Evolutionary conservation across 495 filamentous ascomycete species (phyloP), one percentile per base, ranked within the genome.

Genomic region (Cudoniella acicularis): DNA sequence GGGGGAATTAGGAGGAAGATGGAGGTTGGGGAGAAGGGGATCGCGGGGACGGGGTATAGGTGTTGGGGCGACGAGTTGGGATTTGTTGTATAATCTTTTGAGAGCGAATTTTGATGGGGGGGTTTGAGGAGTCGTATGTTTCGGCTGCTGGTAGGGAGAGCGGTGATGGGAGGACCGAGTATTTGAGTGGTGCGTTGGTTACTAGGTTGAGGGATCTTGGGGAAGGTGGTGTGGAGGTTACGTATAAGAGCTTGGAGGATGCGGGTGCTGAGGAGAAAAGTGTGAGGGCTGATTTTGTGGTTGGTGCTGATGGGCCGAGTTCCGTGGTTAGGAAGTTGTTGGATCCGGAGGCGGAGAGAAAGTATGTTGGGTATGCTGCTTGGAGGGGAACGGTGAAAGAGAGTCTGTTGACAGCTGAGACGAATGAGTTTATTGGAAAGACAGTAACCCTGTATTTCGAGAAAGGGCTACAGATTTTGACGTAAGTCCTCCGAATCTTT

Each of bases 281-380:
- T 26, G 63, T 66, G 16, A 72, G 67, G 20, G 77, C 75, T 8
- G 77, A 82, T 61, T 63, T 79, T 11, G 61, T 84, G 41, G 63
- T 84, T 54, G 81, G 71, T 6, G 79, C 80, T 25, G 81, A 84
- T 66, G 81, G 81, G 1, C 75, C 79, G 1, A 75, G 71, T 64
- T 83, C 80, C 25, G 77, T 73, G 6, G 63, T 83, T 17, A 75
- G 80, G 20, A 67, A 64, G 18, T 67, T 80, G 11, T 67, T 82
- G 10, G 61, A 70, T 27, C 76, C 77, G 0, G 56, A 67, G 10
- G 68, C 78, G 1, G 51, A 77, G 57, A 64, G 80, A 10, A 77
- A 64, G 20, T 83, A 82, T 58, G 76, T 77, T 1, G 81, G 79
- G 8, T 83, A 83, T 68, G 75, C 74, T 55, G 80, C 80, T 2